A percentile compares a stretch with the other conserved stretches of the same genome.
Conservation (phyloP, 257 asterid genomes). For the Lavandula angustifolia region DNA sequence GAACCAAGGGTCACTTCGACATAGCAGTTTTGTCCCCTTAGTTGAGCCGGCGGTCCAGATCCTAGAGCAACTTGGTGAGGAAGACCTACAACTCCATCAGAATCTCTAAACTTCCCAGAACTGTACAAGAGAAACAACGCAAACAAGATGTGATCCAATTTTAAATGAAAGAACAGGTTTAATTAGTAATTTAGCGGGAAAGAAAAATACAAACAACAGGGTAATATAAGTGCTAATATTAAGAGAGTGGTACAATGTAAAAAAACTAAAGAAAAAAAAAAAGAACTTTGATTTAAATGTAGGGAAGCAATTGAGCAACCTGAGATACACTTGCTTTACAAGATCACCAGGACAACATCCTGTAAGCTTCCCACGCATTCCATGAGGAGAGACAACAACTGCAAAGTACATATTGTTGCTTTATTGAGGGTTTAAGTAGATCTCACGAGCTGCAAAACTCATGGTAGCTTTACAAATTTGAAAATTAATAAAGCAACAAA, state of each 20-base stretch:
- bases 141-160: slow-evolving; percentile 9
- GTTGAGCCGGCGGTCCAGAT: slow-evolving; percentile 63
- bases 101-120: slow-evolving; percentile 71
- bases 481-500: slow-evolving; percentile 17
- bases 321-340: slow-evolving; percentile 92
- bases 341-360: slow-evolving; percentile 94
- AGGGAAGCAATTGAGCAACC: slow-evolving; percentile 46
- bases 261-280: not conserved
- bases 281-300: slow-evolving; percentile 6
- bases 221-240: slow-evolving; percentile 18
- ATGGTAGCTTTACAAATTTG: slow-evolving; percentile 25
- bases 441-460: slow-evolving; percentile 24
- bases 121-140: slow-evolving; percentile 44
- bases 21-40: slow-evolving; percentile 76
- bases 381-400: slow-evolving; percentile 96
- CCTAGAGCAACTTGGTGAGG: slow-evolving; percentile 63
- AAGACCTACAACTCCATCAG: slow-evolving; percentile 84
- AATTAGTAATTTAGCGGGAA: slow-evolving; percentile 5
- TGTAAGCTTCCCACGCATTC: slow-evolving; percentile 93
- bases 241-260: slow-evolving; percentile 16
- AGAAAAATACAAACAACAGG: not conserved
- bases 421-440: slow-evolving; percentile 26
- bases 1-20: slow-evolving; percentile 90
- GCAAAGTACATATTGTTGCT: slow-evolving; percentile 31
- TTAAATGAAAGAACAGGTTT: not conserved